Evolutionary conservation across 129 eudicot genomes (phyloP).

Genomic region (Escallonia rubra): DNA sequence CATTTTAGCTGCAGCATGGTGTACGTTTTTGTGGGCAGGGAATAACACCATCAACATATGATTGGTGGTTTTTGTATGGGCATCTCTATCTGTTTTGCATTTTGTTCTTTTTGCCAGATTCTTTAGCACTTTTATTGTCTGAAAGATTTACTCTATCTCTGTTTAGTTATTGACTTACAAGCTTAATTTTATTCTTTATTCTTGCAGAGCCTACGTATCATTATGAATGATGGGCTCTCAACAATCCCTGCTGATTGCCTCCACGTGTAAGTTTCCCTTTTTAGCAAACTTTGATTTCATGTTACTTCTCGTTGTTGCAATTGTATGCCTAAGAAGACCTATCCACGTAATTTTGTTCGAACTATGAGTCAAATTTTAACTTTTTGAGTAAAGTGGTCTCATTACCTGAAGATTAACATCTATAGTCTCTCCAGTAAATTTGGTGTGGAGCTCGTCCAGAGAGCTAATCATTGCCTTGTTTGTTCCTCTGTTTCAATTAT

Average conservation of each 20-base stretch:
- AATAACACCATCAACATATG: background rate
- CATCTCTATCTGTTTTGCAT: background rate
- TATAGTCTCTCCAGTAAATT: too few relatives aligned
- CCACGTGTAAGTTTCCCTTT: slow-evolving; percentile 56
- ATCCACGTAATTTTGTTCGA: too few relatives aligned
- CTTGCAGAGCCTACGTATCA: slow-evolving; percentile 84
- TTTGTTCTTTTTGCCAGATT: background rate
- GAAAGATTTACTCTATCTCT: background rate
- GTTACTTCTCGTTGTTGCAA: background rate
- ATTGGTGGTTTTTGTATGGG: background rate
- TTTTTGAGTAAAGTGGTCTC: too few relatives aligned
- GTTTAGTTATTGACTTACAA: slow-evolving; percentile 9
- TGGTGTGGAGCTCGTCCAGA: too few relatives aligned
- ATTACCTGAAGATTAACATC: too few relatives aligned
- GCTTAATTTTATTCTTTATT: background rate
- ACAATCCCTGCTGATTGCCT: slow-evolving; percentile 86
- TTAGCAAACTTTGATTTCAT: background rate
- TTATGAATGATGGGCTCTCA: slow-evolving; percentile 94
- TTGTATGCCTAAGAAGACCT: too few relatives aligned
- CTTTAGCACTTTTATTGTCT: background rate
- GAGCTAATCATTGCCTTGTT: too few relatives aligned
- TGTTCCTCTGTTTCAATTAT: too few relatives aligned
- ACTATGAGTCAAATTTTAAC: too few relatives aligned
- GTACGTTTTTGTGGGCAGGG: background rate
- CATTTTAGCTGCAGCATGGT: background rate